Base-by-base conservation (phyloP, 345 rosid species). In the Salix caprea region DNA sequence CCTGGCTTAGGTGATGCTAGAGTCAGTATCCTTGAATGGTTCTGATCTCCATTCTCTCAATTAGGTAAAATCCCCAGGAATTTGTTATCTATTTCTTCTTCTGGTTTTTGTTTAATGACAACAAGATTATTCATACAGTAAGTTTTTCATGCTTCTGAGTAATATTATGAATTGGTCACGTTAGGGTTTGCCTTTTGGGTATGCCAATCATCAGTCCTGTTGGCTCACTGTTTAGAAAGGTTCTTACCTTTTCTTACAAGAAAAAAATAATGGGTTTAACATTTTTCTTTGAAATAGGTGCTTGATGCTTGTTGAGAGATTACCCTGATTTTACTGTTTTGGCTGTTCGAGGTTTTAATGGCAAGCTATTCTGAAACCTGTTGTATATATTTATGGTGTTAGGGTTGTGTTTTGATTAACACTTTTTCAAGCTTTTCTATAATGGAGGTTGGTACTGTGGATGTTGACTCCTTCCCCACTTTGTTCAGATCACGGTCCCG, bases 391-490 rank as follows among this genome's bases (percentile, higher is more conserved):
- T 26, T 26, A 24, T 50, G 62, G 8, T 16, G 73, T 76, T 79
- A 84, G 88, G 85, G 73, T 69, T 82, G n/a, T 68, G 65, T 60
- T 75, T 66, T 70, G 77, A 69, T 76, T 70, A 70, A 10, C 26
- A 39, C 42, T 28, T 68, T 40, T 79, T 74, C 80, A 78, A 85
- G 76, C 77, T 83, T 80, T 77, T 79, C 42, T 69, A 77, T 62
- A 46, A 77, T 70, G 70, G 50, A 13, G 70, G 2, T 50, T 19
- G 60, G 76, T 73, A 70, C 80, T 73, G 71, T 82, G 69, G 85
- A 77, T 77, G 82, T 85, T 77, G 88, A 85, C 83, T 48, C 62
- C 37, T 62, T 74, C 10, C 69, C 46, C 77, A 62, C 70, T 54
- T 80, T 50, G 77, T 75, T 68, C 74, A 23, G 23, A 73, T 58